Conservation (phyloP, 1,284 basidiomycete species). For the Vanrija pseudolonga region DNA sequence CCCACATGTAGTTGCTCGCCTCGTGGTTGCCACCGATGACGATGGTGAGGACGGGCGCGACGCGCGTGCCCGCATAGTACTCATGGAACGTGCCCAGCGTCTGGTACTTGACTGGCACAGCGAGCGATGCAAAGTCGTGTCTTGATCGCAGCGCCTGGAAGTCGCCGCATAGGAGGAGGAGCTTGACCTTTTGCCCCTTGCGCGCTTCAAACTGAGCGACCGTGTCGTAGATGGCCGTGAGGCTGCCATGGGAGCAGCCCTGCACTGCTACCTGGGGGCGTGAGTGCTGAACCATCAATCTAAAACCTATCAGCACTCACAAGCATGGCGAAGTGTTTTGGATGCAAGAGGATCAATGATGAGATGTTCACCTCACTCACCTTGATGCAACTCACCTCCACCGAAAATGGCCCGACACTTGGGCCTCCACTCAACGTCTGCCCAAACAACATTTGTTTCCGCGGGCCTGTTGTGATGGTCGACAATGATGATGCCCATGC, state of each 20-base stretch:
- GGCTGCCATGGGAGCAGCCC: constrained; percentile 91
- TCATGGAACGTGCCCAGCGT: constrained; percentile 78
- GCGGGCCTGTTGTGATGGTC: no score
- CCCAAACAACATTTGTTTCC: no score
- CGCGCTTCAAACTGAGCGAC: constrained; percentile 62
- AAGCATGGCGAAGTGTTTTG: no score
- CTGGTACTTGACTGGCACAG: constrained; percentile 86
- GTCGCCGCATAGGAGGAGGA: constrained; percentile 84
- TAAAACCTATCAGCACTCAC: background rate
- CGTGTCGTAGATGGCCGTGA: constrained; percentile 80
- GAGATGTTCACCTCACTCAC: no score
- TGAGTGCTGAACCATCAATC: background rate
- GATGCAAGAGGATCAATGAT: no score
- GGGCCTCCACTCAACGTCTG: no score
- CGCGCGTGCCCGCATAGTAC: constrained; percentile 81
- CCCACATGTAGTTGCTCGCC: constrained; percentile 95
- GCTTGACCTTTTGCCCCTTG: constrained; percentile 68
- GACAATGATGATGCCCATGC: no score
- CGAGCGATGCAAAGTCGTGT: constrained; percentile 82
- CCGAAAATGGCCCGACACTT: no score
- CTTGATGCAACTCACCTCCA: no score
- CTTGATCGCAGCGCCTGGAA: constrained; percentile 83
- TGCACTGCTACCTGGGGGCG: constrained; percentile 72
- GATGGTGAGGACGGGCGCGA: constrained; percentile 82
- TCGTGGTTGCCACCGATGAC: constrained; percentile 99